Evolutionary conservation across 208 protist genomes (phyloP).

Genomic region (Vickermania spadyakhi): DNA sequence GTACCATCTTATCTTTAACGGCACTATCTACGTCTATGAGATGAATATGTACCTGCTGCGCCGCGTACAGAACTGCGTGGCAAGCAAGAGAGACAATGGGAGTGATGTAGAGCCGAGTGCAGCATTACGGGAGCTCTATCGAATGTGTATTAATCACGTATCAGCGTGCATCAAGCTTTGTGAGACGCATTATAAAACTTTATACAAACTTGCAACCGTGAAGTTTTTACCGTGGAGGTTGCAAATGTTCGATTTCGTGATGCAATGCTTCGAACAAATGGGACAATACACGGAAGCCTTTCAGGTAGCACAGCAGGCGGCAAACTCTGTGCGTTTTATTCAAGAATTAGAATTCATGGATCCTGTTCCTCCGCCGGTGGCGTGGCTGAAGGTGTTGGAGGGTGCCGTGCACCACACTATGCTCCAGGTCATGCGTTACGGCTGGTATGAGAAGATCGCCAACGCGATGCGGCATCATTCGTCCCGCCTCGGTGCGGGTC

Average conservation of each 20-base stretch:
- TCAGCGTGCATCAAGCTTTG: constrained; percentile 17
- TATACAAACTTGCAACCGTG: constrained; percentile 52
- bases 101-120: background rate
- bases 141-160: constrained; percentile 1
- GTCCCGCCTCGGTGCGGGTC: background rate
- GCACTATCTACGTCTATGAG: constrained; percentile 47
- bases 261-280: constrained; percentile 34
- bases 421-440: constrained; percentile 28
- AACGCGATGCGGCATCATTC: background rate
- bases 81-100: background rate
- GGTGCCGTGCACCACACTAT: constrained; percentile 22
- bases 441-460: constrained; percentile 27
- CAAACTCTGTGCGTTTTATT: constrained; percentile 41
- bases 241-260: constrained; percentile 52
- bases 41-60: constrained; percentile 46
- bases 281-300: constrained; percentile 31
- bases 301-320: constrained; percentile 25
- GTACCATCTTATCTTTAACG: constrained; percentile 41
- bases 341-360: constrained; percentile 65
- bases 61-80: constrained; percentile 6
- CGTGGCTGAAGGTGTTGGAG: constrained; percentile 26
- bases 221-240: constrained; percentile 66
- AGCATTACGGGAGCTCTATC: background rate
- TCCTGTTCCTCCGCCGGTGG: constrained; percentile 39
- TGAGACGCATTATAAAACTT: constrained; percentile 8